Base-by-base conservation (phyloP, 805 yeast species). In the Candida nanaspora region DNA sequence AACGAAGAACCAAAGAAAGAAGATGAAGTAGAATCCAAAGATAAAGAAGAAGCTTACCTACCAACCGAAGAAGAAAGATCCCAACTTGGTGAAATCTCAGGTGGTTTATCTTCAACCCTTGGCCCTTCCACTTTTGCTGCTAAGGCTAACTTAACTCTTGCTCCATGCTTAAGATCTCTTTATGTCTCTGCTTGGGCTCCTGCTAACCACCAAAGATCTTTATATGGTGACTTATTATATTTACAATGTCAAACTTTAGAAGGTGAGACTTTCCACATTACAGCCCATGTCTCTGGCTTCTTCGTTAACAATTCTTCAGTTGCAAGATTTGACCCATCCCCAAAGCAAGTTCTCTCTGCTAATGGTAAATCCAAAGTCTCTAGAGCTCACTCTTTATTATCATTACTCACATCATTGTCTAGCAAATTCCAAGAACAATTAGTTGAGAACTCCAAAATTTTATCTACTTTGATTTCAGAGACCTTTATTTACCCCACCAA, bases 121-220 rank as follows among this genome's bases (percentile, higher is more conserved):
- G 41, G 32, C 38, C 6, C 6, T 34, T 32, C 49, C 3, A 41
- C 43, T 2, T 53, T 58, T 40, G 64, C 72, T 2, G 50, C 55
- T 4, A 61, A 62, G 15, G 56, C 59, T 21, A 51, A 60, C 13
- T 47, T 64, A 14, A 53, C 53, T 34, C 49, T 68, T 38, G 52
- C 59, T 29, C 65, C 72, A 18, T 83, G 91, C 8, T 63, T 93
- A 45, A 74, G 70, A 48, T 65, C 74, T 0, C 62, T 78, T 37
- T 56, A 66, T 40, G 58, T 87, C 38, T 85, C 96, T 13, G 75
- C 77, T 40, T 91, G 96, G 93, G 81, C 85, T 48, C 96, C 97
- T 4, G 87, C 87, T 13, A 82, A 91, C 25, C 67, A 81, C 15
- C 63, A 68, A 39, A 76, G 73, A 56, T 74, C 67, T 50, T 48